phyloP scores from a whole-genome alignment of 495 filamentous ascomycete species.

The Trichoderma orchidacearum region DNA sequence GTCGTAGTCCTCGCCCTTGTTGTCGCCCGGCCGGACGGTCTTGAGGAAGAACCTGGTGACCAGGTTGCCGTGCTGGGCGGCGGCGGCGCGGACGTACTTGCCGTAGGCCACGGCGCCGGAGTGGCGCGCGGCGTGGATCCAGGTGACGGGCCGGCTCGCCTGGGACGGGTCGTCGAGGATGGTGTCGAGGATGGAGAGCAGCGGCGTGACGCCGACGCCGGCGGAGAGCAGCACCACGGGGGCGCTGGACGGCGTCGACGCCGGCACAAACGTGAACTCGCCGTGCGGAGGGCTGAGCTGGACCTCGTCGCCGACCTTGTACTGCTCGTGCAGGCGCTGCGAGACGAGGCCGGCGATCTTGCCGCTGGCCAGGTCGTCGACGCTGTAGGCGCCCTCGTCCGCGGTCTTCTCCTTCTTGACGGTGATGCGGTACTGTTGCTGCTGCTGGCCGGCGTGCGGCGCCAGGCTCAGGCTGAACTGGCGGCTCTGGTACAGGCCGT shows the following conservation, averaged over 20 bases:
- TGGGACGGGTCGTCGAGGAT: constrained; percentile 22
- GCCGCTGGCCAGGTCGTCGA: constrained; percentile 9
- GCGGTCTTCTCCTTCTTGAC: constrained; percentile 53
- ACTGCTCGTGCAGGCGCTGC: constrained; percentile 50
- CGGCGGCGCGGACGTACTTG: constrained; percentile 34
- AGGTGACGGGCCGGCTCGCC: constrained; percentile 40
- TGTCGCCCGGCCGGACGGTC: constrained; percentile 26
- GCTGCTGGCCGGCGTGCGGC: constrained; percentile 22
- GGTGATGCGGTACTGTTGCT: constrained; percentile 52
- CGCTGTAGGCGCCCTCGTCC: constrained; percentile 14
- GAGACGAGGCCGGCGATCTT: constrained; percentile 47
- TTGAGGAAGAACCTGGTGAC: constrained; percentile 26
- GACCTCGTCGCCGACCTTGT: constrained; percentile 45
- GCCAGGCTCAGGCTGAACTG: constrained; percentile 62
- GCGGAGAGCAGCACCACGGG: constrained; percentile 54
- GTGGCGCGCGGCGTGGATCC: constrained; percentile 48
- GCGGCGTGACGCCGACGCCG: constrained; percentile 54
- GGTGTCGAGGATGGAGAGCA: constrained; percentile 52
- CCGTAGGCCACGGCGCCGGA: constrained; percentile 38
- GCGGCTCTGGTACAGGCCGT: constrained; percentile 42
- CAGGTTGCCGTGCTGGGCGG: constrained; percentile 27
- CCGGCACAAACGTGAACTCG: constrained; percentile 45
- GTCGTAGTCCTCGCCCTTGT: constrained; percentile 40
- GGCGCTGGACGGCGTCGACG: constrained; percentile 21
- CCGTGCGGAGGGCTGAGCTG: constrained; percentile 56